These are phyloP conservation scores for Veloporphyrellus conicus DNA, from an alignment of 1,284 basidiomycete species.

Conservation along the genomic window DNA sequence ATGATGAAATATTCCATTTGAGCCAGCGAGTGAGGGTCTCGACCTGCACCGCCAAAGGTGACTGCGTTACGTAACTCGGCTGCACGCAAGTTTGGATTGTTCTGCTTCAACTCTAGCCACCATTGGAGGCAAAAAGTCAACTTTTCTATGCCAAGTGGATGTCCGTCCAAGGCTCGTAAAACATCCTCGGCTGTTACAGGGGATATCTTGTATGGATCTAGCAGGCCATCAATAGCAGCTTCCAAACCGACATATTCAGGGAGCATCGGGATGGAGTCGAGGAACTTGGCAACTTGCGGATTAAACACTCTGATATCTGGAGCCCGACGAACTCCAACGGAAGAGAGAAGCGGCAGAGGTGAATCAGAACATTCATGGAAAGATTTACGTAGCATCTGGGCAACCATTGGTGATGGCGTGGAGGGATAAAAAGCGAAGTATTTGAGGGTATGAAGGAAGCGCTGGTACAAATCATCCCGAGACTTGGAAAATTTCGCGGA, in stretches of 20 bases:
- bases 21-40: conserved; percentile 42
- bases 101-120: conserved; percentile 55
- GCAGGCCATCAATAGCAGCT: conserved; percentile 60
- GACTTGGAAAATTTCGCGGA: conserved; percentile 29
- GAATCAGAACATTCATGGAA: conserved; percentile 67
- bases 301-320: conserved; percentile 77
- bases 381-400: conserved; percentile 63
- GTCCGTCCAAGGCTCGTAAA: conserved; percentile 64
- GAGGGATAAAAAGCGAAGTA: conserved; percentile 85
- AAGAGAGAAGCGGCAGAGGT: conserved; percentile 74
- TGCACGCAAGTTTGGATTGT: conserved; percentile 46
- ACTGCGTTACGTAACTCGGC: conserved; percentile 55
- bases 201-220: conserved; percentile 61
- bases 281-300: conserved; percentile 63
- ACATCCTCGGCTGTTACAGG: conserved; percentile 80
- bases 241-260: conserved; percentile 56
- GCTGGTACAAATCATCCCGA: conserved; percentile 45
- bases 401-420: conserved; percentile 79
- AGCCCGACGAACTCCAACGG: conserved; percentile 66
- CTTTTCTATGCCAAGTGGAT: conserved; percentile 69
- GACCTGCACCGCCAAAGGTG: conserved; percentile 44
- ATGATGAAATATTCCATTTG: conserved; percentile 67
- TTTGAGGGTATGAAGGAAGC: conserved; percentile 77
- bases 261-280: conserved; percentile 75
- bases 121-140: conserved; percentile 80